Percentiles rank a stretch among this genome's conserved stretches.
Evolutionary conservation across 2,329 filamentous ascomycete genomes (phyloP).

Genomic region (Fusarium begoniae): DNA sequence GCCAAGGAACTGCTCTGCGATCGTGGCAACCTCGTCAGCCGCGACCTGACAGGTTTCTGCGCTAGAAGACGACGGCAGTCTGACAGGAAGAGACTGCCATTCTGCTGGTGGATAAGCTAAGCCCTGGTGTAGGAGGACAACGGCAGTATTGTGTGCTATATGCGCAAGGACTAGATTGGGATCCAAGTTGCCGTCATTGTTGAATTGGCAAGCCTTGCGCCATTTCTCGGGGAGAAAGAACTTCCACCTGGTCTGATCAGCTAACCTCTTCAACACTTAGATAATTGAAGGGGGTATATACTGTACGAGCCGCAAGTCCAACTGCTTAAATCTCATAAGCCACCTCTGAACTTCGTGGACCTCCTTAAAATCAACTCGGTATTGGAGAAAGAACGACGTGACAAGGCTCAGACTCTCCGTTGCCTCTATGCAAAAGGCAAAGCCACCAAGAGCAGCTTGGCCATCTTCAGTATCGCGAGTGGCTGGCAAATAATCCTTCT

Average conservation of each 20-base stretch:
- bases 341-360: constrained; percentile 51
- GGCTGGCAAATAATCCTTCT: constrained; percentile 21
- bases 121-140: constrained; percentile 38
- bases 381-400: constrained; percentile 54
- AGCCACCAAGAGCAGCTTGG: constrained; percentile 48
- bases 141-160: constrained; percentile 39
- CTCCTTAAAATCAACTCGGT: constrained; percentile 50
- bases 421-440: constrained; percentile 57
- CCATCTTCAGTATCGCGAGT: constrained; percentile 12
- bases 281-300: constrained; percentile 1
- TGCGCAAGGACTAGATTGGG: constrained; percentile 49
- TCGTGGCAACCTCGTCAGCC: constrained; percentile 19
- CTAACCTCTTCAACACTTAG: accelerated
- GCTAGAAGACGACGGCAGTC: constrained; percentile 23
- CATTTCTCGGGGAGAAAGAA: constrained; percentile 55
- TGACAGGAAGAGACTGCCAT: constrained; percentile 19
- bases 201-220: constrained; percentile 52
- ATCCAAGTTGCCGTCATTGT: constrained; percentile 52
- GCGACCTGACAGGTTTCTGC: constrained; percentile 32
- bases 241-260: constrained; percentile 53
- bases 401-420: constrained; percentile 55
- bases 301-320: constrained; percentile 54
- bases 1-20: constrained; percentile 21
- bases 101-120: constrained; percentile 35
- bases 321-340: constrained; percentile 56